phyloP scores from a whole-genome alignment of 345 rosid species.

The Syzygium aromaticum region DNA sequence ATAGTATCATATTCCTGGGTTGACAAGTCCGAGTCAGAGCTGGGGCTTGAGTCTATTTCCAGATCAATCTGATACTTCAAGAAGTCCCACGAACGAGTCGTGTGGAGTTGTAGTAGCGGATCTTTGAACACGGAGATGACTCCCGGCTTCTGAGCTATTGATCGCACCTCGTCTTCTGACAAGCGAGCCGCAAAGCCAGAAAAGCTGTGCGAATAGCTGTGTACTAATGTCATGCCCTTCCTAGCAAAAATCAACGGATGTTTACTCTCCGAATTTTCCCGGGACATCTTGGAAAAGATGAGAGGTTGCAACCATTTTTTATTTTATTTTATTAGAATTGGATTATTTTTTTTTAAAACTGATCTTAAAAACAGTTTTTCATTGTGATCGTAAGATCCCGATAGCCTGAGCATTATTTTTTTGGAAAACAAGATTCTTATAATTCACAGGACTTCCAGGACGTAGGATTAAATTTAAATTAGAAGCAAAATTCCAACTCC shows the following conservation, averaged over 20 bases:
- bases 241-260: slow-evolving; percentile 13
- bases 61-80: slow-evolving; percentile 50
- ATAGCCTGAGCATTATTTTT: not conserved
- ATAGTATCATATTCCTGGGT: slow-evolving; percentile 30
- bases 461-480: not conserved
- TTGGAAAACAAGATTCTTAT: not conserved
- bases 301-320: not conserved
- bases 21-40: slow-evolving; percentile 19
- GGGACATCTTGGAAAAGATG: not conserved
- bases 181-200: slow-evolving; percentile 76
- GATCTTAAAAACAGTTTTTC: not conserved
- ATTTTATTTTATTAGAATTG: not conserved
- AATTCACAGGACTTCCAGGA: not conserved
- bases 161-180: slow-evolving; percentile 54
- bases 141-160: slow-evolving; percentile 43
- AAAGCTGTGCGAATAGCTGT: slow-evolving; percentile 48
- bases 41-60: slow-evolving; percentile 29
- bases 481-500: not conserved
- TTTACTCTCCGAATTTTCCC: not conserved
- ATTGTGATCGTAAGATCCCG: not conserved
- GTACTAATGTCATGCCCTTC: slow-evolving; percentile 36
- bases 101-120: slow-evolving; percentile 53
- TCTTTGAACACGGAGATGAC: slow-evolving; percentile 73
- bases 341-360: not conserved
- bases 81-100: slow-evolving; percentile 96